A percentile compares a stretch with the other conserved stretches of the same genome.
Evolutionary conservation across 2,329 filamentous ascomycete species (phyloP).

Genomic region (Fusarium graminum): DNA sequence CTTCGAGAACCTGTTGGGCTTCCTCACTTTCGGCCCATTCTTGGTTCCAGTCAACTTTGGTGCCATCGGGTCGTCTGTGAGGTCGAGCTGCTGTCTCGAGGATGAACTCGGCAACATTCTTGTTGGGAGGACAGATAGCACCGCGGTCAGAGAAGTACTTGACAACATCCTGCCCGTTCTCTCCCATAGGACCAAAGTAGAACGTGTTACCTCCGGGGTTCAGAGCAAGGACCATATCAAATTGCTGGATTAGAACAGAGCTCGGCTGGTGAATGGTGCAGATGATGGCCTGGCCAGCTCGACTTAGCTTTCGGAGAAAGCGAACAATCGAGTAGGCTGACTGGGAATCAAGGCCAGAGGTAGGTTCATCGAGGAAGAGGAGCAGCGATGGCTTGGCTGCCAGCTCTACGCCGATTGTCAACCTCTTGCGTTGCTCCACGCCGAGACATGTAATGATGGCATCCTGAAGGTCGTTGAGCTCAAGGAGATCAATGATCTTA

Average conservation of each 20-base stretch:
- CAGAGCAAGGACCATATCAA: slow-evolving; percentile 66
- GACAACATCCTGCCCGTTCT: slow-evolving; percentile 60
- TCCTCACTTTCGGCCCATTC: slow-evolving; percentile 78
- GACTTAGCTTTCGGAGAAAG: slow-evolving; percentile 69
- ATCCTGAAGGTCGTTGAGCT: slow-evolving; percentile 73
- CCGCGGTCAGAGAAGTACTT: slow-evolving; percentile 71
- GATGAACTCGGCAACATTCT: slow-evolving; percentile 65
- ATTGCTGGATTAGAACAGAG: slow-evolving; percentile 65
- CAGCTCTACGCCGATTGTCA: slow-evolving; percentile 67
- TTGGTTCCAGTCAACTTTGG: slow-evolving; percentile 76
- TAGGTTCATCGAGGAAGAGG: slow-evolving; percentile 72
- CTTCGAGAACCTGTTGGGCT: slow-evolving; percentile 67
- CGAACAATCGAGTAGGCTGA: slow-evolving; percentile 70
- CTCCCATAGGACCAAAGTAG: slow-evolving; percentile 67
- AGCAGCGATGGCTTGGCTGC: slow-evolving; percentile 67
- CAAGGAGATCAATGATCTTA: slow-evolving; percentile 72
- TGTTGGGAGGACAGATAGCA: slow-evolving; percentile 70
- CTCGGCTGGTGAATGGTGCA: slow-evolving; percentile 71
- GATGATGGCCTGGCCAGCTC: slow-evolving; percentile 68
- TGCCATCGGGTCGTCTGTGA: slow-evolving; percentile 53
- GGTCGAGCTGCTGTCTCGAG: slow-evolving; percentile 59
- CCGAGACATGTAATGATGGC: slow-evolving; percentile 71
- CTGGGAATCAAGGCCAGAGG: slow-evolving; percentile 67
- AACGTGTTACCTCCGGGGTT: slow-evolving; percentile 64
- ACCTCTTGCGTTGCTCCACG: slow-evolving; percentile 66